Evolutionary conservation across 2,329 filamentous ascomycete species (phyloP), one percentile per base, ranked within the genome.

Genomic region (Cladobotryum mycophilum): DNA sequence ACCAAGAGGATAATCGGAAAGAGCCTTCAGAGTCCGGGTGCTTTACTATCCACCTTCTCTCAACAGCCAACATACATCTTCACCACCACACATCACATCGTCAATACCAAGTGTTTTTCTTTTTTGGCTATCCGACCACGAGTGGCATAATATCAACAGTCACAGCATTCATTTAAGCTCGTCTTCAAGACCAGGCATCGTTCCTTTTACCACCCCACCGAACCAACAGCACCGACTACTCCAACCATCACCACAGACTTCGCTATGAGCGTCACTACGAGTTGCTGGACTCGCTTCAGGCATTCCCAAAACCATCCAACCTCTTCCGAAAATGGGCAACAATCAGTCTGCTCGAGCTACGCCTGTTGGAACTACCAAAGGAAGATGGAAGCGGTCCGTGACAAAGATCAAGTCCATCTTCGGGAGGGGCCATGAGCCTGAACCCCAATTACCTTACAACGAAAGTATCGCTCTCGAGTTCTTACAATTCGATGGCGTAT

Each of bases 181-280:
- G 25, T 30, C 25, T 30, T 6, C 25, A 30, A 30, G 25, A 30
- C 25, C 25, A 30, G 9, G 9, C 25, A 30, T 30, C 25, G 25
- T 30, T 30, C 6, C 25, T 30, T 30, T 5, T 30, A 30, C 25
- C 4, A 25, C 7, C 7, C 22, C 22, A 30, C 6, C 25, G 6
- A 30, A 30, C 8, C 25, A 30, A 30, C 6, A 30, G 25, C 9
- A 30, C 25, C 25, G 9, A 30, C 9, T 30, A 4, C 6, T 30
- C 25, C 25, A 30, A 30, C 25, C 36, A 9, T 9, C 14, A 12
- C 36, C 46, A 22, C 25, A 18, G 34, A 14, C 45, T 22, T 55
- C 56, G 56, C 50, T 55, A 56, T 57, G 56, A 40, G 37, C 47
- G 48, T 17, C 48, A 11, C 13, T 34, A 45, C 33, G 11, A 36